A percentile compares a stretch with the other conserved stretches of the same genome.
These are phyloP conservation scores for Blastomyces parvus DNA, from an alignment of 2,329 filamentous ascomycete species.

Conservation along the genomic window DNA sequence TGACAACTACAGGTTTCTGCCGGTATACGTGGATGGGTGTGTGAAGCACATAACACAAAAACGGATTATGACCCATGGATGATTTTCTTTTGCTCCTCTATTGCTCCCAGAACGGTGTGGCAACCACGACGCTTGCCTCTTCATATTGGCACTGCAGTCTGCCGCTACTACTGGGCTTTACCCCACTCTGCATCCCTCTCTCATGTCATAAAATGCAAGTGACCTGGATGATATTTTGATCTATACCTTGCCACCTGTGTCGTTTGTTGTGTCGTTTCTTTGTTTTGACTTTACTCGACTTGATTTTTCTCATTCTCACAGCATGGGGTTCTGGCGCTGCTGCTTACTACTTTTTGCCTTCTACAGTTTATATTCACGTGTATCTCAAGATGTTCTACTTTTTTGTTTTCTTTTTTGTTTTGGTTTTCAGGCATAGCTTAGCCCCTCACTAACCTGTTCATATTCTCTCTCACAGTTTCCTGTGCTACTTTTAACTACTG, in stretches of 20 bases:
- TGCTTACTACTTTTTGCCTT: neutral
- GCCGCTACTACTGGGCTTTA: neutral
- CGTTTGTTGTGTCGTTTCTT: neutral
- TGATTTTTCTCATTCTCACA: conserved; percentile 28
- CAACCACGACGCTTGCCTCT: neutral
- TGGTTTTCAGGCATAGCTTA: neutral
- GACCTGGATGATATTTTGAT: neutral
- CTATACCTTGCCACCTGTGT: neutral
- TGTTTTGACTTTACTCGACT: conserved; percentile 7
- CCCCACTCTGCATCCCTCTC: neutral
- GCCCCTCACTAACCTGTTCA: neutral
- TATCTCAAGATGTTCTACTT: too few species aligned
- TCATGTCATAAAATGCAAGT: neutral
- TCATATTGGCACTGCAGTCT: neutral
- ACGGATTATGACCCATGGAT: neutral
- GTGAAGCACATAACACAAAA: too few species aligned
- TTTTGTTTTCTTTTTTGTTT: neutral
- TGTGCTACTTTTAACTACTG: neutral
- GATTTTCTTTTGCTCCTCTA: neutral
- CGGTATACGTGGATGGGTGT: neutral
- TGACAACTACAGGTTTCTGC: neutral
- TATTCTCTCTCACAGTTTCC: neutral
- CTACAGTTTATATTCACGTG: neutral
- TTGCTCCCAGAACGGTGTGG: neutral
- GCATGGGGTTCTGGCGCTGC: conserved; percentile 36